These are phyloP conservation scores for Phytophthora sp. DNA, from an alignment of 352 stramenopile species.

Conservation along the genomic window DNA sequence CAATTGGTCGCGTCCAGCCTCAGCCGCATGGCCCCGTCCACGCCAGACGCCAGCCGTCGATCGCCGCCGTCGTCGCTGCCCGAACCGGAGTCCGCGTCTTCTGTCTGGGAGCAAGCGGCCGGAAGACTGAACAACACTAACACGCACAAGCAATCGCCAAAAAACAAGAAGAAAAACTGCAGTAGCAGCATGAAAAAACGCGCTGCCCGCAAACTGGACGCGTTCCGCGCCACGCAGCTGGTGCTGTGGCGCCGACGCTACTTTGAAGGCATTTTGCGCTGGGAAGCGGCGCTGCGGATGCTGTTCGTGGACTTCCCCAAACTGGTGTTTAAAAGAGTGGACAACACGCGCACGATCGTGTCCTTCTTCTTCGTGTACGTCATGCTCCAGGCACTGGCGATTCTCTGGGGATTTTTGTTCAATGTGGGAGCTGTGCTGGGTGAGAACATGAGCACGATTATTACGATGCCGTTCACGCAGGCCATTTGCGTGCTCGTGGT, in stretches of 20 bases:
- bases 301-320: constrained; percentile 66
- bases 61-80: constrained; percentile 24
- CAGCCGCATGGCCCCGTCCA: too few species aligned
- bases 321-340: constrained; percentile 54
- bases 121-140: not conserved
- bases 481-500: constrained; percentile 79
- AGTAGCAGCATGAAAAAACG: constrained; percentile 12
- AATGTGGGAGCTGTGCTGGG: constrained; percentile 84
- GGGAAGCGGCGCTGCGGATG: constrained; percentile 61
- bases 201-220: constrained; percentile 6
- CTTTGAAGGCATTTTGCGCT: constrained; percentile 72
- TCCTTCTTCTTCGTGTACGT: constrained; percentile 89
- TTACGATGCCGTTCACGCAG: constrained; percentile 81
- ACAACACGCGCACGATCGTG: constrained; percentile 60
- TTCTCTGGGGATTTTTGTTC: constrained; percentile 89
- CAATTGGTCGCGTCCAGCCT: constrained; percentile 31
- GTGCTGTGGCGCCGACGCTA: constrained; percentile 57
- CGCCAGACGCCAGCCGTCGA: constrained; percentile 5
- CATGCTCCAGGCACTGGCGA: constrained; percentile 84
- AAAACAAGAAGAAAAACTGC: constrained; percentile 3
- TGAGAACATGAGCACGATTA: constrained; percentile 87
- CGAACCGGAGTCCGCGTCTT: constrained; percentile 13
- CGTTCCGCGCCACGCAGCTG: constrained; percentile 30
- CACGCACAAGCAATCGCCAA: not conserved
- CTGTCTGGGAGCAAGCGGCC: constrained; percentile 9